Conservation (phyloP, 1,284 basidiomycete genomes). For the Porogramme epimiltina region DNA sequence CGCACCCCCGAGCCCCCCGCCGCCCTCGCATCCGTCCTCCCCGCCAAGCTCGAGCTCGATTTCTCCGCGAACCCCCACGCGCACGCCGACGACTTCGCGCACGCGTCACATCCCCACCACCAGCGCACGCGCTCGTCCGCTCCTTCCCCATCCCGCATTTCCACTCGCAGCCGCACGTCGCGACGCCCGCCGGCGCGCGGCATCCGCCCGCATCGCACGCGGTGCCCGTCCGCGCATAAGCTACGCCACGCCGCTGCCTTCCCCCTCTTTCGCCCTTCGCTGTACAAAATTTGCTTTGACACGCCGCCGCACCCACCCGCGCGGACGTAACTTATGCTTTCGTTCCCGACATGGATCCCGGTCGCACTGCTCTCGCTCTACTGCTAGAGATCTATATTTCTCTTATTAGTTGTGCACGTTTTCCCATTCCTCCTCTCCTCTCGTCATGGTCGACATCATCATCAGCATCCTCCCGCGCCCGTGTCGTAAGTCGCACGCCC, state of each 20-base stretch:
- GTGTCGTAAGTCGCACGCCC: no score
- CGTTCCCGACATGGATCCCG: not conserved
- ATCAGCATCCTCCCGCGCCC: not conserved
- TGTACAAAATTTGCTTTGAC: slow-evolving; percentile 15
- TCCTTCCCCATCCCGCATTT: slow-evolving; percentile 34
- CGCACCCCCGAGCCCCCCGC: slow-evolving; percentile 26
- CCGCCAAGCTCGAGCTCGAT: slow-evolving; percentile 17
- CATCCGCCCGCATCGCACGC: slow-evolving; percentile 11
- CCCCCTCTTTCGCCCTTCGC: slow-evolving; percentile 6
- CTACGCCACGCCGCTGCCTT: not conserved
- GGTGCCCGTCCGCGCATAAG: slow-evolving; percentile 19
- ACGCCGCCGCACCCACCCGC: not conserved
- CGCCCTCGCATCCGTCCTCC: slow-evolving; percentile 12
- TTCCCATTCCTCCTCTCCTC: not conserved
- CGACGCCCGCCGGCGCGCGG: slow-evolving; percentile 10
- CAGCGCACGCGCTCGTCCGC: slow-evolving; percentile 20
- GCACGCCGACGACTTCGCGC: slow-evolving; percentile 9
- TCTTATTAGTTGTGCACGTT: slow-evolving; percentile 4
- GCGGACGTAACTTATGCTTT: slow-evolving; percentile 14
- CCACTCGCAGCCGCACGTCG: slow-evolving; percentile 15
- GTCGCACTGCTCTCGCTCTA: not conserved
- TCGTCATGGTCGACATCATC: not conserved
- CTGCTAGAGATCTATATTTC: slow-evolving; percentile 13
- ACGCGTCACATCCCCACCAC: slow-evolving; percentile 8
- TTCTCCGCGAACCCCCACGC: slow-evolving; percentile 11